phyloP scores from a whole-genome alignment of 129 eudicot genomes.

The Helichrysum umbraculigerum region DNA sequence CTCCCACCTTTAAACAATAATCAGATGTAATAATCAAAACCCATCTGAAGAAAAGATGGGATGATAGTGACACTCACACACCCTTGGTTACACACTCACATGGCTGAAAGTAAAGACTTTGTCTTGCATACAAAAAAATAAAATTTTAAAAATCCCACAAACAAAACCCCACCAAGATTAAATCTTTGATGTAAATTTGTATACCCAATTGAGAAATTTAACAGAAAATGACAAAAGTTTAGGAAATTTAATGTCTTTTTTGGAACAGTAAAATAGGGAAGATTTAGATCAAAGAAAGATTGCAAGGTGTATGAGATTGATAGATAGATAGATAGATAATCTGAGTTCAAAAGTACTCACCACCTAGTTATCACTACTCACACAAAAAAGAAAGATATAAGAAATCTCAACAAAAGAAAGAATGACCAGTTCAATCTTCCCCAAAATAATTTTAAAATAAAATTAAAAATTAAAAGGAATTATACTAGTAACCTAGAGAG shows the following conservation, averaged over 20 bases:
- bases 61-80: constrained; percentile 28
- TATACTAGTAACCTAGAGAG: neutral
- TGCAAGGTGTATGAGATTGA: constrained; percentile 23
- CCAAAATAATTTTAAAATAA: constrained; percentile 23
- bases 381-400: neutral
- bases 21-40: constrained; percentile 29
- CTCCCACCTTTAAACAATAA: neutral
- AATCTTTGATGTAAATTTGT: constrained; percentile 20
- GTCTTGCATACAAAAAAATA: constrained; percentile 32
- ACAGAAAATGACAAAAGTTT: constrained; percentile 14
- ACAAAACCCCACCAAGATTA: constrained; percentile 34
- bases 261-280: constrained; percentile 14
- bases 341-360: constrained; percentile 36
- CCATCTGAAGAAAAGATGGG: constrained; percentile 35
- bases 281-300: constrained; percentile 56
- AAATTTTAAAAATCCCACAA: neutral
- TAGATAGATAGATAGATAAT: constrained; percentile 7
- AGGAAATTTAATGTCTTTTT: constrained; percentile 2
- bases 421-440: constrained; percentile 58
- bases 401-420: constrained; percentile 38
- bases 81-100: constrained; percentile 28
- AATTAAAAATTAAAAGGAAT: constrained; percentile 6
- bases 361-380: constrained; percentile 30
- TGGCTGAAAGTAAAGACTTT: constrained; percentile 26
- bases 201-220: constrained; percentile 18